Evolutionary conservation across 306 rosid genomes (phyloP).

Genomic region (Spatholobus suberectus): DNA sequence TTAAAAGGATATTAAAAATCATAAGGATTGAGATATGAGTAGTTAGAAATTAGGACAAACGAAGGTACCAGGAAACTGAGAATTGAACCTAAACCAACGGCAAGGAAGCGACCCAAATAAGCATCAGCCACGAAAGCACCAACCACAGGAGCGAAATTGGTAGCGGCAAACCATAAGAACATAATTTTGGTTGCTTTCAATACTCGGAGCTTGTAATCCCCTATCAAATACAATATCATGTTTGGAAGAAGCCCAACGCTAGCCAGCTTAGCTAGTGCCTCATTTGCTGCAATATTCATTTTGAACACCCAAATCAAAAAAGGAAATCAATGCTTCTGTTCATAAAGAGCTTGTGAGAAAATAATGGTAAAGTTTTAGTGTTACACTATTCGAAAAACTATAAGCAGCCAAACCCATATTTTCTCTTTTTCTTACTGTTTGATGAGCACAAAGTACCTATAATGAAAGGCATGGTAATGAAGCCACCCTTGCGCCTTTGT

Average conservation of each 20-base stretch:
- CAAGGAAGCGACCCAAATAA: conserved; percentile 67
- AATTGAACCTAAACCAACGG: conserved; percentile 66
- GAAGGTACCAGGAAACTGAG: conserved; percentile 53
- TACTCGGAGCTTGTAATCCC: conserved; percentile 51
- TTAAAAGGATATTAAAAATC: background rate
- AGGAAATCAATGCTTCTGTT: too few relatives aligned
- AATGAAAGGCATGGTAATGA: conserved; percentile 71
- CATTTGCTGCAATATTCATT: conserved; percentile 57
- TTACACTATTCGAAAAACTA: too few relatives aligned
- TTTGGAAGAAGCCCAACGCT: conserved; percentile 65
- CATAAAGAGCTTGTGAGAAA: too few relatives aligned
- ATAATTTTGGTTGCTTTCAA: conserved; percentile 53
- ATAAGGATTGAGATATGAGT: too few relatives aligned
- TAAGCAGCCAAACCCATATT: too few relatives aligned
- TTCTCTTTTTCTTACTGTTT: too few relatives aligned
- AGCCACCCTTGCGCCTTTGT: conserved; percentile 56
- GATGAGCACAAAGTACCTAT: conserved; percentile 58
- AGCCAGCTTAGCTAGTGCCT: conserved; percentile 66
- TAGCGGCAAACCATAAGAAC: conserved; percentile 61
- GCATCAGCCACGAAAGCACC: conserved; percentile 82
- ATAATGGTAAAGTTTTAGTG: too few relatives aligned
- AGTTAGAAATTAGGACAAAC: background rate
- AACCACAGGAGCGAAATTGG: conserved; percentile 59
- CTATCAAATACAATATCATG: conserved; percentile 64
- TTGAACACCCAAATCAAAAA: conserved; percentile 22